Evolutionary conservation across 2,329 filamentous ascomycete genomes (phyloP).

Genomic region (Ceratocystiopsis minuta): DNA sequence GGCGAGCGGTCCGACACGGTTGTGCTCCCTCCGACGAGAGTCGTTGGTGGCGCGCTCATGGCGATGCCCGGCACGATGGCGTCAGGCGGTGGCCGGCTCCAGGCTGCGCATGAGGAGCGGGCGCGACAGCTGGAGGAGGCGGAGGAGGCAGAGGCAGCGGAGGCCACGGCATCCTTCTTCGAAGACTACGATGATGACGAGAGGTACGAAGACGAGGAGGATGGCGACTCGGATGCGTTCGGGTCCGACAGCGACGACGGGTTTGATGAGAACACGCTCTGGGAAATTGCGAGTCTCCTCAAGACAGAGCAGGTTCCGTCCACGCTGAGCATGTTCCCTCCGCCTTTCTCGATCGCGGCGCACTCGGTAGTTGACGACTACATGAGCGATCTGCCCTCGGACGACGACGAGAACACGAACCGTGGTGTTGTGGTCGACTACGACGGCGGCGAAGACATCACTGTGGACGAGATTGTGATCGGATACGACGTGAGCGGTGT

Average conservation of each 20-base stretch:
- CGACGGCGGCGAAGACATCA: constrained; percentile 9
- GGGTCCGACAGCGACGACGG: constrained; percentile 25
- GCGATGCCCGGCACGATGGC: constrained; percentile 35
- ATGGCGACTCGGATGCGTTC: constrained; percentile 10
- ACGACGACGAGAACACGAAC: constrained; percentile 9
- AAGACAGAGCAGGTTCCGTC: constrained; percentile 33
- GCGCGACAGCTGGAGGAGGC: constrained; percentile 17
- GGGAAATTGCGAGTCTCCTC: constrained; percentile 44
- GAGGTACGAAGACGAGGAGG: constrained; percentile 19
- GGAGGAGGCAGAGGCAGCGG: constrained; percentile 10
- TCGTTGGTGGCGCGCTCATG: constrained; percentile 15
- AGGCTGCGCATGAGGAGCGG: constrained; percentile 16
- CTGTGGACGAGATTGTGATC: constrained; percentile 16
- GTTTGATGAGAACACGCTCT: constrained; percentile 44
- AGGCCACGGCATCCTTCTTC: constrained; percentile 36
- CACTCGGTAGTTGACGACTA: constrained; percentile 17
- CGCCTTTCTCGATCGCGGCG: constrained; percentile 6
- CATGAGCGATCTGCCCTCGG: constrained; percentile 15
- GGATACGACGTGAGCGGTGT: constrained; percentile 13
- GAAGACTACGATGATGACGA: constrained; percentile 38
- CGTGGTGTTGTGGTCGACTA: too few species aligned
- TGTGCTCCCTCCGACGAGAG: constrained; percentile 14
- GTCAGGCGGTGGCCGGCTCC: constrained; percentile 20
- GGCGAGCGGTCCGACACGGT: constrained; percentile 43
- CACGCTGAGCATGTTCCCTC: constrained; percentile 30